phyloP scores from a whole-genome alignment of 106 monocot species.

The Dendrobium nobile region DNA sequence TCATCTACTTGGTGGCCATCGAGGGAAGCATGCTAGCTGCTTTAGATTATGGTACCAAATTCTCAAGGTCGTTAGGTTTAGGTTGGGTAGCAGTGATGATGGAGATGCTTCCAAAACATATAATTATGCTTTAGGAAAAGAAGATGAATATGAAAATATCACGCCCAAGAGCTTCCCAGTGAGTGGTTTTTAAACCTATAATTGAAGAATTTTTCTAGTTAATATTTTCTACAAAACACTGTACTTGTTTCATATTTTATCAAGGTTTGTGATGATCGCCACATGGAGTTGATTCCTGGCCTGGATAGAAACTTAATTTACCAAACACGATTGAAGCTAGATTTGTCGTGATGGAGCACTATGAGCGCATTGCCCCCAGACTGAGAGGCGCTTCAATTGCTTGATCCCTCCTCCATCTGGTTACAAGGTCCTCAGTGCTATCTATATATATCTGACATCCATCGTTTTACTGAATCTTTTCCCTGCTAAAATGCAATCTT shows the following conservation, averaged over 20 bases:
- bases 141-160: conserved; percentile 32
- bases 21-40: conserved; percentile 21
- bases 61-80: conserved; percentile 44
- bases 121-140: conserved; percentile 28
- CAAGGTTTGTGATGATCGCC: conserved; percentile 63
- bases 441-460: background rate
- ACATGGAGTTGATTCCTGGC: conserved; percentile 71
- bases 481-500: background rate
- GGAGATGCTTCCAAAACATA: conserved; percentile 30
- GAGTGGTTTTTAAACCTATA: conserved; percentile 16
- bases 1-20: conserved; percentile 36
- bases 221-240: background rate
- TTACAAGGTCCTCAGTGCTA: conserved; percentile 36
- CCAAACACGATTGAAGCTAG: conserved; percentile 54
- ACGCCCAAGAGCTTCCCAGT: conserved; percentile 55
- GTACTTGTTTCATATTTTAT: background rate
- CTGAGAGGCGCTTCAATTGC: conserved; percentile 66
- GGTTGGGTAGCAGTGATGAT: conserved; percentile 26
- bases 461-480: background rate
- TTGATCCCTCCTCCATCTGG: conserved; percentile 57
- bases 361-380: conserved; percentile 70
- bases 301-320: conserved; percentile 63
- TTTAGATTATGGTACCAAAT: conserved; percentile 42
- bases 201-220: background rate
- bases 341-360: conserved; percentile 70